Base-by-base conservation (phyloP, 495 filamentous ascomycete genomes). In the Annulohypoxylon moriforme region DNA sequence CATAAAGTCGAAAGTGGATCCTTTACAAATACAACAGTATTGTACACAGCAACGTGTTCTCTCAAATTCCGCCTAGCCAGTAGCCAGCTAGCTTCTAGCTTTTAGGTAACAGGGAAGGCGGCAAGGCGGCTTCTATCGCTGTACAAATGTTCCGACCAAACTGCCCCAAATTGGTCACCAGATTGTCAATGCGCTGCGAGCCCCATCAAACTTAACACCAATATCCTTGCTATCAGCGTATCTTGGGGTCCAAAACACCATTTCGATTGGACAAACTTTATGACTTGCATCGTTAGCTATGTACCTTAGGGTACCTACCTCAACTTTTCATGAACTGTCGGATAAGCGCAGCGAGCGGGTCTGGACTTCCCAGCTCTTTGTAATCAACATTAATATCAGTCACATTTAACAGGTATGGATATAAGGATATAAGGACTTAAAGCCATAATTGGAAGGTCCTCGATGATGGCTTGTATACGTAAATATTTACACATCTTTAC, bases 31-130 rank as follows among this genome's bases (percentile, higher is more conserved):
- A 46, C 7, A 20, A 24, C 47, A 29, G n/a, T 31, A 55, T 55
- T 25, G 50, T 65, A 65, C 65, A 58, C 44, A 50, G 73, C 75
- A 77, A 77, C 75, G 75, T 77, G 75, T 77, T 77, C 73, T 77
- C 67, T 77, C 59, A 62, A 36, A 38, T 52, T 52, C 20, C 40
- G 40, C 40, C 40, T 44, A 44, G 40, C 40, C 38, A 42, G 11
- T 14, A 14, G 38, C 11, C 16, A 40, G n/a, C 16, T 56, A 31
- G 38, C 18, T 62, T 72, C 57, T 53, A 60, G 52, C 44, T 31
- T 14, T 24, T 50, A 47, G 42, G 47, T 27, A 13, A 24, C 24
- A 14, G 13, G 24, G 22, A 29, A 52, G 22, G 11, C 18, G 47
- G 55, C 24, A 29, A 53, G 46, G 67, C 36, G 44, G 55, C 60